phyloP scores from a whole-genome alignment of 441 rosid genomes.

The Gossypium schwendimanii region DNA sequence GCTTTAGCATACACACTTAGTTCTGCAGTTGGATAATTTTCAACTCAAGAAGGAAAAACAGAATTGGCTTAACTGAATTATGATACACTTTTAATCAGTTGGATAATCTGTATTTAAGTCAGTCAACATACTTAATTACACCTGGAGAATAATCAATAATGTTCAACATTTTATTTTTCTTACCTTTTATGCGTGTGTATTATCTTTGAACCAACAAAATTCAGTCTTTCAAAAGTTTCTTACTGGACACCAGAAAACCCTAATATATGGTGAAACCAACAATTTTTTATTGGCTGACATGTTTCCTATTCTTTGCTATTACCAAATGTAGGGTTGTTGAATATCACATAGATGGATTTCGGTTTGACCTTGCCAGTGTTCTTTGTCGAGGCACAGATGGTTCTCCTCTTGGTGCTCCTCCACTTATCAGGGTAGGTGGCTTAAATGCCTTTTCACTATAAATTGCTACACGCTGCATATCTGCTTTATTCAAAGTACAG shows the following conservation, averaged over 20 bases:
- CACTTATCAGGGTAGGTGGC: constrained; percentile 57
- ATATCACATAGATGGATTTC: constrained; percentile 90
- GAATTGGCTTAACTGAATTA: background rate
- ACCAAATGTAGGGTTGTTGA: constrained; percentile 54
- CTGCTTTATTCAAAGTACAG: background rate
- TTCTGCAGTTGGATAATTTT: background rate
- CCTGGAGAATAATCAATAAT: background rate
- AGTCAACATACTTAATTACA: background rate
- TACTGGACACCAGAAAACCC: background rate
- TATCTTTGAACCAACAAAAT: background rate
- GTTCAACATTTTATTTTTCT: background rate
- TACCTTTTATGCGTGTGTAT: background rate
- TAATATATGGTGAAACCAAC: background rate
- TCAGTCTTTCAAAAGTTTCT: background rate
- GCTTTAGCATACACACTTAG: background rate
- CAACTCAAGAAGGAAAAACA: background rate
- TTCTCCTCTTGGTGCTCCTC: constrained; percentile 77
- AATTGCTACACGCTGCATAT: background rate
- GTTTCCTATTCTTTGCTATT: background rate
- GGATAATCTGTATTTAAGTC: constrained; percentile 7
- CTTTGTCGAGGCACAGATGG: constrained; percentile 94
- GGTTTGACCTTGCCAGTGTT: constrained; percentile 91
- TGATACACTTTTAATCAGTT: background rate
- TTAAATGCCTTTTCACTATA: constrained; percentile 5
- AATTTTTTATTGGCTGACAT: background rate